Percentiles rank a stretch among this genome's conserved stretches.
These are phyloP conservation scores for Populus hybrid DNA, from an alignment of 441 rosid species.

Conservation along the genomic window DNA sequence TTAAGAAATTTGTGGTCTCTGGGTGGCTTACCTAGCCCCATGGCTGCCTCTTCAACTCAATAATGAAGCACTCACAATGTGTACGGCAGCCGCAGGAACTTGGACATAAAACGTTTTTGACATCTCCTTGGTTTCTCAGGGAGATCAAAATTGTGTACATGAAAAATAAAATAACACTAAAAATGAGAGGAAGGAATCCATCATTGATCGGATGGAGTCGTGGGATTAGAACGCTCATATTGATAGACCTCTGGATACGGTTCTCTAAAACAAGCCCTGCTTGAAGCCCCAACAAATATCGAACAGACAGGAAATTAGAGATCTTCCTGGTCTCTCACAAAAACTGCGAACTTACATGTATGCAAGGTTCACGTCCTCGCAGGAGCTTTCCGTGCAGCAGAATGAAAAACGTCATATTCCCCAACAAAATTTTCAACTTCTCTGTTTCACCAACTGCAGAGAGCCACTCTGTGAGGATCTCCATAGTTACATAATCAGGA, in stretches of 20 bases:
- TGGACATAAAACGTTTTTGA: not conserved
- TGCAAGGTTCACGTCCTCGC: not conserved
- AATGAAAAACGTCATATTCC: slow-evolving; percentile 34
- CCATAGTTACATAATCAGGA: slow-evolving; percentile 66
- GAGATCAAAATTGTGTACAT: not conserved
- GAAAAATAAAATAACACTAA: too few species aligned
- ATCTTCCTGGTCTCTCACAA: not conserved
- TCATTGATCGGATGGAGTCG: not conserved
- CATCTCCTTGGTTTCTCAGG: slow-evolving; percentile 9
- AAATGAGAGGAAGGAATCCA: not conserved
- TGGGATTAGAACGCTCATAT: not conserved
- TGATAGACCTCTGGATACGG: too few species aligned
- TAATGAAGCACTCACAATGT: not conserved
- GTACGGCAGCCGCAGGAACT: not conserved
- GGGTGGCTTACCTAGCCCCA: too few species aligned
- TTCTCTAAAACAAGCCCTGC: too few species aligned
- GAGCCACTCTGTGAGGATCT: slow-evolving; percentile 69
- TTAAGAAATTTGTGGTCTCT: not conserved
- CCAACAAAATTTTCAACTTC: slow-evolving; percentile 44
- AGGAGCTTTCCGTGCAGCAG: slow-evolving; percentile 12
- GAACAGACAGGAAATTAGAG: too few species aligned
- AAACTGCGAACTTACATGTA: not conserved
- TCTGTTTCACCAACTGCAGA: slow-evolving; percentile 48
- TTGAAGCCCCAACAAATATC: too few species aligned
- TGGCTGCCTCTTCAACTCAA: not conserved